Percentiles rank a stretch among this genome's conserved stretches.
These are phyloP conservation scores for Melampsora americana DNA, from an alignment of 1,284 basidiomycete species.

Conservation along the genomic window DNA sequence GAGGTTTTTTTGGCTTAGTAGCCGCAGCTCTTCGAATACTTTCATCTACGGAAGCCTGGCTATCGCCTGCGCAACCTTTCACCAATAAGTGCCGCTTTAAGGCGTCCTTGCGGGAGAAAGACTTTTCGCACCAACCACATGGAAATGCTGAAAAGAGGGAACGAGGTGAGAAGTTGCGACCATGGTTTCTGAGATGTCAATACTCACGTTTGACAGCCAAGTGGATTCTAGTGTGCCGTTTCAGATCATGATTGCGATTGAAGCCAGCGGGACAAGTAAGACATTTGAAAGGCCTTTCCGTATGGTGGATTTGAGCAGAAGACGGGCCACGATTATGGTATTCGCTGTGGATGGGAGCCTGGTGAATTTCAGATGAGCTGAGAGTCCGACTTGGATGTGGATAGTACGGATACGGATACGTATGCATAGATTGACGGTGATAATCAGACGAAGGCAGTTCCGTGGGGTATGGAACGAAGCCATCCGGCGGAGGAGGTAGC, in stretches of 20 bases:
- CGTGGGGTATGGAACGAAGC: background rate
- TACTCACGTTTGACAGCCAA: constrained; percentile 54
- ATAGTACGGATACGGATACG: background rate
- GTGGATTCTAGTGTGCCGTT: constrained; percentile 62
- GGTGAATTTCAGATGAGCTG: background rate
- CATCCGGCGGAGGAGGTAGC: background rate
- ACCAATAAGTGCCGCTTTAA: constrained; percentile 63
- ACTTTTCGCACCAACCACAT: constrained; percentile 60
- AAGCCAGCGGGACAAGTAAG: constrained; percentile 66
- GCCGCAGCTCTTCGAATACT: constrained; percentile 28
- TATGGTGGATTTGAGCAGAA: constrained; percentile 55
- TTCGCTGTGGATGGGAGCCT: background rate
- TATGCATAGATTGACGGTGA: background rate
- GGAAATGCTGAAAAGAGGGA: constrained; percentile 57
- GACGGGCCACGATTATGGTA: constrained; percentile 2
- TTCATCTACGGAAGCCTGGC: constrained; percentile 32
- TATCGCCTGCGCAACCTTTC: constrained; percentile 53
- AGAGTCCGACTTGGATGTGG: background rate
- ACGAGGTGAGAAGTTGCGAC: background rate
- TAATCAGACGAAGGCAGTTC: background rate
- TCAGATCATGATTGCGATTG: constrained; percentile 70
- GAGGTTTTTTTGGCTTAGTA: background rate
- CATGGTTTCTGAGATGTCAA: constrained; percentile 52
- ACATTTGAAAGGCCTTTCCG: constrained; percentile 58
- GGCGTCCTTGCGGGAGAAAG: constrained; percentile 70